Evolutionary conservation across 305 asterid genomes (phyloP), one percentile per base, ranked within the genome.

Genomic region (Plantago coronopus): DNA sequence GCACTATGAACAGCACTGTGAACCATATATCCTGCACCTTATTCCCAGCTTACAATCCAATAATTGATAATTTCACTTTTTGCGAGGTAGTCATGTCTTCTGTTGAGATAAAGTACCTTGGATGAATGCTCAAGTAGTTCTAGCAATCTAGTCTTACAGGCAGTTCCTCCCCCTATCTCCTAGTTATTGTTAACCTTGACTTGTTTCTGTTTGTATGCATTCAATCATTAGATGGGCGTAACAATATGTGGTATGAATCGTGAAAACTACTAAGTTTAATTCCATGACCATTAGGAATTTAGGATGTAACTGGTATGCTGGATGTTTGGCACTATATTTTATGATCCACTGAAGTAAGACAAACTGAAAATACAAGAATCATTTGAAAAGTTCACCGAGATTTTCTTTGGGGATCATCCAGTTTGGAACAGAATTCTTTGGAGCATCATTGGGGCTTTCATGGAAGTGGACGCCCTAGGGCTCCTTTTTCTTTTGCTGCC

Each of bases 21-120:
- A 79, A 81, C 79, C 79, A 79, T 80, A 81, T 91, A 70, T 80
- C 77, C 71, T 88, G 98, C 85, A 78, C 81, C 84, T 69, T 91
- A 74, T 62, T 37, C 67, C 63, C 77, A 48, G 78, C 89, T 75
- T 69, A 67, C 72, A 72, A 76, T 73, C 80, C 87, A 61, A 64
- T 84, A 47, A 73, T 66, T 38, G 95, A 91, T 60, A 89, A 73
- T 54, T 83, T 91, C 75, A 34, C 21, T 67, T 73, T 72, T 61
- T 91, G 89, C 64, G 83, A 84, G 98, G 98, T 91, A 79, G 51
- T 63, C 40, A 54, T 60, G 37, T 46, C 56, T 64, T 67, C 60
- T 54, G 54, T 66, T 34, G 50, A 63, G 59, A 58, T 37, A 56
- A 47, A 69, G 37, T 61, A 51, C 11, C 57, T 56, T 31, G 62